Conservation (phyloP, 2,329 filamentous ascomycete species). For the Ophiocordyceps australis region DNA sequence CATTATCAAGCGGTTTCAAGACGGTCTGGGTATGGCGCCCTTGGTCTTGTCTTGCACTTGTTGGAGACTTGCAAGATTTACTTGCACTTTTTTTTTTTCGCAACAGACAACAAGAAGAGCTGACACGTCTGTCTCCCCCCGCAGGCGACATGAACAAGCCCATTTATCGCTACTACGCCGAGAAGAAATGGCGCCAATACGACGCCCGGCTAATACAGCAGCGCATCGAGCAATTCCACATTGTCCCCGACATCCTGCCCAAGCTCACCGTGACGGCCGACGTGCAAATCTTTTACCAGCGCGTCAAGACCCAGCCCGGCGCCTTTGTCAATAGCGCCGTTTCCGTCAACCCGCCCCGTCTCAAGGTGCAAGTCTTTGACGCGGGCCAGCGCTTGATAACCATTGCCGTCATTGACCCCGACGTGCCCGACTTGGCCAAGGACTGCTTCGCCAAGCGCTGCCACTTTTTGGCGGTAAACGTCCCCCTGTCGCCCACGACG, state of each 20-base stretch:
- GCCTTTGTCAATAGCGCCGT: conserved; percentile 57
- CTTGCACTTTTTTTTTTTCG: conserved; percentile 1
- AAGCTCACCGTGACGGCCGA: conserved; percentile 62
- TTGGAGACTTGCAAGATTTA: too few relatives aligned
- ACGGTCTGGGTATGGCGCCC: conserved; percentile 53
- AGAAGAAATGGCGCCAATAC: conserved; percentile 75
- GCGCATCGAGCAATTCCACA: conserved; percentile 69
- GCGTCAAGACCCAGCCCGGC: conserved; percentile 53
- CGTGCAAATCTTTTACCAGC: conserved; percentile 65
- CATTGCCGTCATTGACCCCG: conserved; percentile 72
- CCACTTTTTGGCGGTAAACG: conserved; percentile 66
- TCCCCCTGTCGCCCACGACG: conserved; percentile 31
- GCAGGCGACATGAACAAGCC: conserved; percentile 89
- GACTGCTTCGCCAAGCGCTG: conserved; percentile 68
- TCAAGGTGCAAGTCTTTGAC: conserved; percentile 76
- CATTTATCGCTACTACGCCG: conserved; percentile 80
- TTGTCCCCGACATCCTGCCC: conserved; percentile 77
- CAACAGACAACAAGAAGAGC: not conserved
- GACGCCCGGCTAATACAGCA: conserved; percentile 65
- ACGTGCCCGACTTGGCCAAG: conserved; percentile 62
- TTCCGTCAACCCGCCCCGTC: conserved; percentile 54
- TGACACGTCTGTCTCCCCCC: not conserved
- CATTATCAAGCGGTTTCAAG: conserved; percentile 87
- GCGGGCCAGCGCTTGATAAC: conserved; percentile 66
- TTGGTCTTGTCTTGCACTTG: too few relatives aligned